phyloP scores from a whole-genome alignment of 441 rosid species.

The Gossypium davidsonii region DNA sequence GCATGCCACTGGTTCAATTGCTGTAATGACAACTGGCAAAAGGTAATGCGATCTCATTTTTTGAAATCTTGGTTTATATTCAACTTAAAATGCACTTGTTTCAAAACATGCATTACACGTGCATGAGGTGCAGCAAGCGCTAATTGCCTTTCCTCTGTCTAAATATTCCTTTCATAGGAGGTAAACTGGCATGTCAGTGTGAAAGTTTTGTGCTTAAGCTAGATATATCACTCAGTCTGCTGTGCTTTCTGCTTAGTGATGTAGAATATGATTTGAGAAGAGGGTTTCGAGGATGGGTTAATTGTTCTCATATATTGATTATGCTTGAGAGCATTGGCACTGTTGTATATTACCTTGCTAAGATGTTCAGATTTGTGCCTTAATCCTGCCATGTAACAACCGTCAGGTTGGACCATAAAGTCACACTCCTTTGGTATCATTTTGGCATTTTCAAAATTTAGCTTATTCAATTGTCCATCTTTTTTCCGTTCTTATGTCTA shows the following conservation, averaged over 20 bases:
- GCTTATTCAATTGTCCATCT: not conserved
- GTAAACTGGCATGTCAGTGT: not conserved
- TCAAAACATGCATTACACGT: not conserved
- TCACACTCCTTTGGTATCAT: not conserved
- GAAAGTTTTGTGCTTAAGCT: not conserved
- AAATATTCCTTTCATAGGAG: slow-evolving; percentile 5
- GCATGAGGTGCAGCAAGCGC: slow-evolving; percentile 7
- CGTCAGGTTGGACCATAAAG: not conserved
- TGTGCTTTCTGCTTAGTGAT: not conserved
- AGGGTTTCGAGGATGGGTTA: slow-evolving; percentile 6
- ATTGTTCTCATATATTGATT: not conserved
- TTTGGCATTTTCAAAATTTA: not conserved
- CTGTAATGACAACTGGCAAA: slow-evolving; percentile 98
- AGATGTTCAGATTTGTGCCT: not conserved
- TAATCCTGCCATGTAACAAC: not conserved
- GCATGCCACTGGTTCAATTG: slow-evolving; percentile 71
- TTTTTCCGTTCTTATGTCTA: slow-evolving; percentile 5
- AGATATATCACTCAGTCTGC: not conserved
- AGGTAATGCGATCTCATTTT: slow-evolving; percentile 52
- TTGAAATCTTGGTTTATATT: slow-evolving; percentile 10
- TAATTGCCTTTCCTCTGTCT: not conserved
- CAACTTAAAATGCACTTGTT: not conserved
- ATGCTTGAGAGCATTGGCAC: not conserved
- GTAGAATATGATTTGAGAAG: not conserved
- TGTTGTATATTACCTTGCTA: not conserved